phyloP scores from a whole-genome alignment of 495 filamentous ascomycete species.

The Talaromyces trachyspermus region DNA sequence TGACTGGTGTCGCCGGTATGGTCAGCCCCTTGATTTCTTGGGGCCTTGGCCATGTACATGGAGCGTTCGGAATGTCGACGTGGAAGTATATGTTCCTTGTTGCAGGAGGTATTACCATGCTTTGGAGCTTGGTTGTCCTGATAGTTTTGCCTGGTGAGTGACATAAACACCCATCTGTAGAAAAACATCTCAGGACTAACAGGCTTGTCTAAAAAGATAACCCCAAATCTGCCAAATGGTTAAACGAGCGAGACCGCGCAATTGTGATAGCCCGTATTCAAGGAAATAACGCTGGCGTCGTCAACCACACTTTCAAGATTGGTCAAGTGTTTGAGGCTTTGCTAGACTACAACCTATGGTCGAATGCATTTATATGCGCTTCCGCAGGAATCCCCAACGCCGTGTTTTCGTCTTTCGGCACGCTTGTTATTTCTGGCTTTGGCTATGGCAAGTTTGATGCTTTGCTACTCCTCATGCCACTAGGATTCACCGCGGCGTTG shows the following conservation, averaged over 20 bases:
- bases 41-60: constrained; percentile 36
- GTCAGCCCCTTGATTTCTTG: constrained; percentile 42
- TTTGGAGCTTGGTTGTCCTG: constrained; percentile 28
- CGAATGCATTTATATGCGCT: background rate
- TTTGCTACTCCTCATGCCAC: constrained; percentile 8
- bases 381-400: background rate
- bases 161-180: no score
- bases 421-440: constrained; percentile 34
- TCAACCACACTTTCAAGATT: constrained; percentile 43
- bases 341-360: constrained; percentile 27
- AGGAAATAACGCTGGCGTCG: constrained; percentile 43
- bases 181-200: no score
- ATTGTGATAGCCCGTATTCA: constrained; percentile 43
- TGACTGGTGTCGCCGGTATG: constrained; percentile 38
- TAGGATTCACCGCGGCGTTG: background rate
- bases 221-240: constrained; percentile 33
- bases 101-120: constrained; percentile 28
- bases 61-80: constrained; percentile 26
- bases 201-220: no score
- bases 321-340: constrained; percentile 40
- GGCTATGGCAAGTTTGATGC: constrained; percentile 30
- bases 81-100: constrained; percentile 39
- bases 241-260: constrained; percentile 31
- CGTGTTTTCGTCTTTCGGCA: background rate
- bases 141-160: constrained; percentile 41